Evolutionary conservation across 2,329 filamentous ascomycete genomes (phyloP), one percentile per base, ranked within the genome.

Genomic region (Aulographum hederae): DNA sequence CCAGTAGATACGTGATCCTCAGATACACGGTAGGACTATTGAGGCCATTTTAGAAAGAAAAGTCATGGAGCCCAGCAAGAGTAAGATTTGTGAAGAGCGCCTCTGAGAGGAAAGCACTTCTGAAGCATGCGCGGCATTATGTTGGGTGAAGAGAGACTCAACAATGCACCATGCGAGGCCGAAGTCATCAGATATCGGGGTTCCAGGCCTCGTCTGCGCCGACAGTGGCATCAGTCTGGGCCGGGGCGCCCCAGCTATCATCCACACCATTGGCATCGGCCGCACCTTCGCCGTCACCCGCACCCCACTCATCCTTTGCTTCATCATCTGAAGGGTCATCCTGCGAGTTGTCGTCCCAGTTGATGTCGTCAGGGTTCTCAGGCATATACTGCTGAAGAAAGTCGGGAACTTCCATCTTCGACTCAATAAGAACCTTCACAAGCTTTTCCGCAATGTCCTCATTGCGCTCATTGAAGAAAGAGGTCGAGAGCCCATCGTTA

Each of bases 391-490:
- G 40, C 40, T 76, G 48, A 0, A 95, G 65, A 48, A 95, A 95
- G 0, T 91, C 78, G 0, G 89, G 89, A 17, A 98, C 56, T 0
- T 61, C 54, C 53, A 93, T 82, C 4, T 72, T 63, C 4, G 72
- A 79, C 54, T 95, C 86, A 0, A 92, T 46, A 0, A 98, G 62
- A 4, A 81, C 73, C 49, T 85, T 84, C 23, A 81, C 78, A 1
- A 98, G 61, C 2, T 78, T 71, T 6, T 67, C 63, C 0, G 67
- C 82, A 26, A 95, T 57, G 3, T 74, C 66, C 34, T 78, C 69
- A 43, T 95, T 79, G 1, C 66, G 60, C 1, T 85, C 74, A 17
- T 75, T 81, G 61, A 77, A 95, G 58, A 98, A 86, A 0, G 86
- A 93, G 0, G 79, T 86, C 0, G 89, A 85, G 4, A 84, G 58